Conservation (phyloP, 1,139 yeast species). For the Suhomyces atakaporum region DNA sequence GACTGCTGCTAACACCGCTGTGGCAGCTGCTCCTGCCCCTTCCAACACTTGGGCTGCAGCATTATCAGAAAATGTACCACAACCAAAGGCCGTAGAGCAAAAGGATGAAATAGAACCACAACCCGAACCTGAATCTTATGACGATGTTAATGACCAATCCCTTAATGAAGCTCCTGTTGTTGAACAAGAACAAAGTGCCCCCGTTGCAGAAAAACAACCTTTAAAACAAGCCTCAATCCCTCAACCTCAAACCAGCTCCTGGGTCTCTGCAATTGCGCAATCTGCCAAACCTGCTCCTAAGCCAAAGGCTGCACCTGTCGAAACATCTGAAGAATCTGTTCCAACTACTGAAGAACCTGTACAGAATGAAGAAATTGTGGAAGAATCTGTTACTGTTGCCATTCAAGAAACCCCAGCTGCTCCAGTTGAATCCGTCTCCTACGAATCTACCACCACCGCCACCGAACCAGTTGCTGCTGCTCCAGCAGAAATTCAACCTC, state of each 20-base stretch:
- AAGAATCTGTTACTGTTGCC: not conserved
- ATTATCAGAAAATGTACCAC: conserved; percentile 37
- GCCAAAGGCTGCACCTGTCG: conserved; percentile 12
- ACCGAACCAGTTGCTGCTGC: conserved; percentile 17
- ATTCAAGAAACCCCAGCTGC: conserved; percentile 9
- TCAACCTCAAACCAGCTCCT: conserved; percentile 41
- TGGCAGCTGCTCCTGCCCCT: conserved; percentile 14
- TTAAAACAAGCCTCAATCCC: conserved; percentile 36
- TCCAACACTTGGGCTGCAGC: conserved; percentile 56
- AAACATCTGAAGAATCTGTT: conserved; percentile 11
- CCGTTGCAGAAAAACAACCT: conserved; percentile 23
- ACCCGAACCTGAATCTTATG: conserved; percentile 14
- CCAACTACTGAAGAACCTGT: conserved; percentile 15
- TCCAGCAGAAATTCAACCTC: conserved; percentile 35
- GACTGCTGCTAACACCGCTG: conserved; percentile 19
- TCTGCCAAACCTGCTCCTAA: conserved; percentile 36
- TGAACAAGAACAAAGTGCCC: conserved; percentile 17
- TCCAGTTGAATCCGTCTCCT: conserved; percentile 15
- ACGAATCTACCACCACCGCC: conserved; percentile 19
- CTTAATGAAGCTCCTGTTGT: conserved; percentile 13
- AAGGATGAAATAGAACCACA: conserved; percentile 18
- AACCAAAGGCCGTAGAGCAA: conserved; percentile 17
- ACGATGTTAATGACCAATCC: conserved; percentile 15
- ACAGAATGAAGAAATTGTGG: conserved; percentile 12
- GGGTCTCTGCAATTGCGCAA: conserved; percentile 66